A percentile compares a stretch with the other conserved stretches of the same genome.
phyloP scores from a whole-genome alignment of 257 asterid genomes.

The Cordia subcordata region DNA sequence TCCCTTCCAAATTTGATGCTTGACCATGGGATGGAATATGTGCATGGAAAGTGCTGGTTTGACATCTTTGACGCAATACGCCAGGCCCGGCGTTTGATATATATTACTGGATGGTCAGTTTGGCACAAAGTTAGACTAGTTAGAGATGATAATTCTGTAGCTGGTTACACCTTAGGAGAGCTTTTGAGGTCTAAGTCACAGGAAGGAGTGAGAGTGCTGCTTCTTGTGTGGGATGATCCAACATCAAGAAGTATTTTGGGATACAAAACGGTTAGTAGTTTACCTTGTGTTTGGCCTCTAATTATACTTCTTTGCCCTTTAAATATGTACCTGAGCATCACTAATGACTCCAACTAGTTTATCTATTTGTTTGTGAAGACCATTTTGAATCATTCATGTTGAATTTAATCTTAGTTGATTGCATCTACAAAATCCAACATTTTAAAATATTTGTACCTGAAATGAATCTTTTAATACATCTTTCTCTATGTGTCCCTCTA shows the following conservation, averaged over 20 bases:
- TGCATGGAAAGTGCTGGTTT: conserved; percentile 91
- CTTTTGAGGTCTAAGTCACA: conserved; percentile 87
- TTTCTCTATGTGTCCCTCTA: too few relatives aligned
- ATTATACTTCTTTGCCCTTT: conserved; percentile 1
- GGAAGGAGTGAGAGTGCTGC: conserved; percentile 98
- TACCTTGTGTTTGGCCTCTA: conserved; percentile 12
- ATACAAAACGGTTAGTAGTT: conserved; percentile 71
- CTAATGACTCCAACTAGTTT: background rate
- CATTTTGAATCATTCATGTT: background rate
- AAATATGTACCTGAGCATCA: conserved; percentile 11
- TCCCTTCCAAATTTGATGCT: conserved; percentile 68
- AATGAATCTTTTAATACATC: too few relatives aligned
- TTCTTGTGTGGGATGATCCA: conserved; percentile 97
- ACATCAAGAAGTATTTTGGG: conserved; percentile 94
- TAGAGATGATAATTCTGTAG: conserved; percentile 63
- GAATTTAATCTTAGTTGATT: background rate
- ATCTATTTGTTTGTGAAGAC: background rate
- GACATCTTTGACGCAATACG: conserved; percentile 87
- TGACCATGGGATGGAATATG: conserved; percentile 61
- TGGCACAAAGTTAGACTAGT: conserved; percentile 93
- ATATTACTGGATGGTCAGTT: conserved; percentile 96
- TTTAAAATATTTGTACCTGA: too few relatives aligned
- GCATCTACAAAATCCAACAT: too few relatives aligned
- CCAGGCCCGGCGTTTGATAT: conserved; percentile 75
- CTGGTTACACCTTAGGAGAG: conserved; percentile 71